Evolutionary conservation across 1,284 basidiomycete genomes (phyloP).

Genomic region (Lentinula novae-zelandiae): DNA sequence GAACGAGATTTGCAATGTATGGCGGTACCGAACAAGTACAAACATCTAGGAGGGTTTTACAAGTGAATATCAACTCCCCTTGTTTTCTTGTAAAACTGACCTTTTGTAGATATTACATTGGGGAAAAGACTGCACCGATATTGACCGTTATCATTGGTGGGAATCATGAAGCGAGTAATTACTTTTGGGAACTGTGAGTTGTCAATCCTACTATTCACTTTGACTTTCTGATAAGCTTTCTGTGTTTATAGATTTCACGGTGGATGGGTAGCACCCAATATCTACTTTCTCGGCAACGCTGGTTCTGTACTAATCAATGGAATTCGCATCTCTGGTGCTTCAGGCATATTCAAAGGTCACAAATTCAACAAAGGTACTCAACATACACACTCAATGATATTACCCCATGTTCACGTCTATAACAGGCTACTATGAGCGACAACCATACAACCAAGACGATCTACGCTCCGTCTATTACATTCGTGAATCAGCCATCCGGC

Average conservation of each 20-base stretch:
- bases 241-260: slow-evolving; percentile 72
- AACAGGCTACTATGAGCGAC: slow-evolving; percentile 66
- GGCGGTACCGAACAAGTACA: slow-evolving; percentile 90
- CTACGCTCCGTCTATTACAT: slow-evolving; percentile 91
- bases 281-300: slow-evolving; percentile 93
- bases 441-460: slow-evolving; percentile 67
- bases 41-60: slow-evolving; percentile 79
- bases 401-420: neutral
- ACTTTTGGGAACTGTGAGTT: slow-evolving; percentile 92
- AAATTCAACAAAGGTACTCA: slow-evolving; percentile 75
- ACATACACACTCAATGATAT: slow-evolving; percentile 10
- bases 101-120: no score
- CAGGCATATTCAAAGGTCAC: slow-evolving; percentile 87
- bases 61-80: slow-evolving; percentile 48
- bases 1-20: slow-evolving; percentile 84
- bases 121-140: slow-evolving; percentile 72
- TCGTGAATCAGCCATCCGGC: slow-evolving; percentile 80
- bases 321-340: slow-evolving; percentile 83
- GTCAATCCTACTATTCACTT: slow-evolving; percentile 1
- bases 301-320: slow-evolving; percentile 89
- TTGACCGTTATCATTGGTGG: slow-evolving; percentile 96
- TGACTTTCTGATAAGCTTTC: neutral
- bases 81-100: neutral
- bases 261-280: slow-evolving; percentile 95
- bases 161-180: slow-evolving; percentile 97